Evolutionary conservation across 1,139 yeast genomes (phyloP).

Genomic region (Yamadazyma oceani): DNA sequence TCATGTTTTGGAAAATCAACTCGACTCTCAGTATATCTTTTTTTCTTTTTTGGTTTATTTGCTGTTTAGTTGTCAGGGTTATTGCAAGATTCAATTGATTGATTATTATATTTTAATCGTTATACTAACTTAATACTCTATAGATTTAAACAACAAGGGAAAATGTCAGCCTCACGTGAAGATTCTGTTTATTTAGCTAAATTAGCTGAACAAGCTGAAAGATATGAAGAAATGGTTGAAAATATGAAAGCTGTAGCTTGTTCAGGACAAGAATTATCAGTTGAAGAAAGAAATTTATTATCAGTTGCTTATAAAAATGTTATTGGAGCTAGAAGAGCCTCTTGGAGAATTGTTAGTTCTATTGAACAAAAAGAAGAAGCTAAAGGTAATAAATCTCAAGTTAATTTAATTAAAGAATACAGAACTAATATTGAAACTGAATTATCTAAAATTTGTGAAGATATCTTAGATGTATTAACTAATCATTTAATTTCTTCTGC

Average conservation of each 20-base stretch:
- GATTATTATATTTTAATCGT: too few species aligned
- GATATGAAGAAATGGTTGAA: slow-evolving; percentile 99
- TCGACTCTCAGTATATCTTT: too few species aligned
- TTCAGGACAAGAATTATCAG: slow-evolving; percentile 91
- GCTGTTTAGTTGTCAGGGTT: too few species aligned
- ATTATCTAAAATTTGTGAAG: slow-evolving; percentile 91
- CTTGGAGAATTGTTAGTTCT: slow-evolving; percentile 98
- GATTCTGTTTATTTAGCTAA: slow-evolving; percentile 98
- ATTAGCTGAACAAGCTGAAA: slow-evolving; percentile 99
- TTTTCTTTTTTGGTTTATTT: too few species aligned
- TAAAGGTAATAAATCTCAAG: slow-evolving; percentile 90
- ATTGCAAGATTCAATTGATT: background rate
- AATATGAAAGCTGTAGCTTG: slow-evolving; percentile 98
- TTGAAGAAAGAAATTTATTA: slow-evolving; percentile 95
- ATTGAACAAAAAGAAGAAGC: slow-evolving; percentile 98
- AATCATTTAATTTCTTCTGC: slow-evolving; percentile 92
- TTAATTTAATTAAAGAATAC: slow-evolving; percentile 85
- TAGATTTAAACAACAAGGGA: slow-evolving; percentile 4
- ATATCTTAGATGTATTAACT: slow-evolving; percentile 82
- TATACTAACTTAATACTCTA: too few species aligned
- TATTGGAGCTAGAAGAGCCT: slow-evolving; percentile 98
- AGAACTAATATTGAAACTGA: slow-evolving; percentile 94
- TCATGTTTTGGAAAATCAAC: too few species aligned
- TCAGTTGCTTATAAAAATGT: slow-evolving; percentile 98
- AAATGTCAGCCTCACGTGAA: slow-evolving; percentile 89